Conservation (phyloP, 169 alveolate genomes). For the Babesia caballi region DNA sequence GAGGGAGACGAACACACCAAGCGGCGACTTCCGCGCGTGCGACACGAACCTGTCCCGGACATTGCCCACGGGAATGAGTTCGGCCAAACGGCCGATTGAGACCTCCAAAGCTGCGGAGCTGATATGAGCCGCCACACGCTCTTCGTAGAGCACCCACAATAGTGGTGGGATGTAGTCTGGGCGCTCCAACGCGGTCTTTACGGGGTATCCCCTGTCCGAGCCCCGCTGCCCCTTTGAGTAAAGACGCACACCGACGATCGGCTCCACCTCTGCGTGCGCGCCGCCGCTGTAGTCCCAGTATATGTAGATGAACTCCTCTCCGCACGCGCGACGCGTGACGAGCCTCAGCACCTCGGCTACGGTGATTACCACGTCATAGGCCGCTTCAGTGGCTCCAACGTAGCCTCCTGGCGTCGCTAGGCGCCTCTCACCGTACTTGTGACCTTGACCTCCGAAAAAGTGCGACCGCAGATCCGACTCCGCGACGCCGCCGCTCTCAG, state of each 20-base stretch:
- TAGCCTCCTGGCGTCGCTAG: too few species aligned
- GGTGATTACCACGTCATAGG: conserved; percentile 1
- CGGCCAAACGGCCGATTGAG: not conserved
- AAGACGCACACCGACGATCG: conserved; percentile 4
- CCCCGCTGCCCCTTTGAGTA: not conserved
- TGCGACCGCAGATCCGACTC: not conserved
- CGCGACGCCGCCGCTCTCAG: conserved; percentile 17
- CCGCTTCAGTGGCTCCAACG: not conserved
- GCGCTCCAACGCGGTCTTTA: not conserved
- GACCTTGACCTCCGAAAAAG: too few species aligned
- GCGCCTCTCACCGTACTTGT: too few species aligned
- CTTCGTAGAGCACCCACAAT: conserved; percentile 36
- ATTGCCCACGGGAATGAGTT: not conserved
- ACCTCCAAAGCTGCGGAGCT: not conserved
- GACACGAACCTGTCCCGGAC: not conserved
- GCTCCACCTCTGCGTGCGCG: not conserved
- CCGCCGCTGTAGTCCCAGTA: conserved; percentile 45
- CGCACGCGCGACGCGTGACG: conserved; percentile 5
- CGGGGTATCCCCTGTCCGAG: not conserved
- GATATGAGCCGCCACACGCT: not conserved
- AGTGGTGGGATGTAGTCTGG: conserved; percentile 45
- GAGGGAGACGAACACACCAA: conserved; percentile 14
- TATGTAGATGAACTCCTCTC: conserved; percentile 19
- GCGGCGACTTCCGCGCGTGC: not conserved
- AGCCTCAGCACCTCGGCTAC: conserved; percentile 34